Evolutionary conservation across 1,139 yeast species (phyloP).

Genomic region (Blastobotrys ciferrii): DNA sequence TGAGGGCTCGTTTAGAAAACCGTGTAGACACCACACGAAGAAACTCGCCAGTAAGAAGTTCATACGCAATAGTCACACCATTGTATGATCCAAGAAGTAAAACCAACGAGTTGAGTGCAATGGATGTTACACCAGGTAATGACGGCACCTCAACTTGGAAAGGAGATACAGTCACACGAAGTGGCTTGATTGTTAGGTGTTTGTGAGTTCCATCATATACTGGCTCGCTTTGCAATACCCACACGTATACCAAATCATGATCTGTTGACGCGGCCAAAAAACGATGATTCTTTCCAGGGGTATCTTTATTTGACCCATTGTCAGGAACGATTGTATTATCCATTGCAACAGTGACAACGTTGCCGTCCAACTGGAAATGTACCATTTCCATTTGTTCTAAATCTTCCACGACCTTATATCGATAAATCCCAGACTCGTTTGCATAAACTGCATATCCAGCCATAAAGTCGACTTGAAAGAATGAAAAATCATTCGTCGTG

Average conservation of each 20-base stretch:
- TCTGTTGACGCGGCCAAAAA: slow-evolving; percentile 46
- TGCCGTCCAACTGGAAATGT: slow-evolving; percentile 15
- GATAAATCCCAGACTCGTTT: slow-evolving; percentile 17
- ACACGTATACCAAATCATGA: slow-evolving; percentile 39
- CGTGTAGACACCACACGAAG: slow-evolving; percentile 49
- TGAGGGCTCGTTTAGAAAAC: slow-evolving; percentile 45
- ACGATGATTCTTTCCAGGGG: slow-evolving; percentile 59
- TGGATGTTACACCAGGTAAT: slow-evolving; percentile 41
- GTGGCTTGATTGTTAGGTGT: slow-evolving; percentile 28
- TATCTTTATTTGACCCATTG: slow-evolving; percentile 29
- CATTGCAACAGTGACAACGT: slow-evolving; percentile 25
- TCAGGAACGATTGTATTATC: slow-evolving; percentile 27
- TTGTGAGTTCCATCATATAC: slow-evolving; percentile 18
- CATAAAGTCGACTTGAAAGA: slow-evolving; percentile 27
- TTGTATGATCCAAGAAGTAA: slow-evolving; percentile 61
- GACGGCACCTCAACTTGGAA: slow-evolving; percentile 27
- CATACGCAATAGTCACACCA: slow-evolving; percentile 62
- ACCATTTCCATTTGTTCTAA: slow-evolving; percentile 10
- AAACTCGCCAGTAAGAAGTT: slow-evolving; percentile 58
- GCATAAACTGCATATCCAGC: slow-evolving; percentile 24
- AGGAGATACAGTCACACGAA: slow-evolving; percentile 31
- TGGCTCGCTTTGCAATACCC: slow-evolving; percentile 41
- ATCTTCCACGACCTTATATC: slow-evolving; percentile 16
- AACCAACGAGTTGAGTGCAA: slow-evolving; percentile 44
- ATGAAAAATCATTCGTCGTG: background rate